These are phyloP conservation scores for Cryptococcus deneoformans DNA, from an alignment of 1,284 basidiomycete genomes.

Conservation along the genomic window DNA sequence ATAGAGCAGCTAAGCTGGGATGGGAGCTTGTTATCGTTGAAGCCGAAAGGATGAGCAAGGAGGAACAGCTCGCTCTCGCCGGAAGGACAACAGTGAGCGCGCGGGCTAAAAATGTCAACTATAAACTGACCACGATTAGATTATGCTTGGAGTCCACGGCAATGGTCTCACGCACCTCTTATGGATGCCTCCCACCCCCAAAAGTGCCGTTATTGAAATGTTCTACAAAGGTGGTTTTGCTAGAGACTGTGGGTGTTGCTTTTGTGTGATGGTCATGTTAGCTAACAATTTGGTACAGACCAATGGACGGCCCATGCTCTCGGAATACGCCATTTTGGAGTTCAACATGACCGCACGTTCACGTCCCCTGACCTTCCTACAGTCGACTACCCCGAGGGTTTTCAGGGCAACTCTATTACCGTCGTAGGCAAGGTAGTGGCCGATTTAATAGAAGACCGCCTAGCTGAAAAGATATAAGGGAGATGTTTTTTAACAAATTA, in stretches of 20 bases:
- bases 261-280: background rate
- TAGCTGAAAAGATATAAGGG: slow-evolving; percentile 71
- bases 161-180: slow-evolving; percentile 51
- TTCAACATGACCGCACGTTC: slow-evolving; percentile 50
- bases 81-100: slow-evolving; percentile 43
- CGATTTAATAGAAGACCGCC: slow-evolving; percentile 78
- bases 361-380: slow-evolving; percentile 57
- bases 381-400: slow-evolving; percentile 69
- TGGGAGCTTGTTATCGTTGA: slow-evolving; percentile 59
- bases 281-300: slow-evolving; percentile 17
- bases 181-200: slow-evolving; percentile 48
- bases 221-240: slow-evolving; percentile 48
- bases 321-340: slow-evolving; percentile 47
- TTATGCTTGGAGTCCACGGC: slow-evolving; percentile 51
- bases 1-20: slow-evolving; percentile 56
- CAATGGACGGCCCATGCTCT: slow-evolving; percentile 50
- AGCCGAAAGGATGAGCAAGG: slow-evolving; percentile 46
- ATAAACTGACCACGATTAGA: slow-evolving; percentile 17
- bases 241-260: slow-evolving; percentile 37
- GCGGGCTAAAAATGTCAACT: background rate
- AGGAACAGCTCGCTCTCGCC: slow-evolving; percentile 48
- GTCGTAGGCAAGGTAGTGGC: slow-evolving; percentile 76
- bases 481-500: too few relatives aligned
- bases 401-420: slow-evolving; percentile 68
- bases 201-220: slow-evolving; percentile 50